phyloP scores from a whole-genome alignment of 2,329 filamentous ascomycete genomes.

The Colletotrichum sojae region DNA sequence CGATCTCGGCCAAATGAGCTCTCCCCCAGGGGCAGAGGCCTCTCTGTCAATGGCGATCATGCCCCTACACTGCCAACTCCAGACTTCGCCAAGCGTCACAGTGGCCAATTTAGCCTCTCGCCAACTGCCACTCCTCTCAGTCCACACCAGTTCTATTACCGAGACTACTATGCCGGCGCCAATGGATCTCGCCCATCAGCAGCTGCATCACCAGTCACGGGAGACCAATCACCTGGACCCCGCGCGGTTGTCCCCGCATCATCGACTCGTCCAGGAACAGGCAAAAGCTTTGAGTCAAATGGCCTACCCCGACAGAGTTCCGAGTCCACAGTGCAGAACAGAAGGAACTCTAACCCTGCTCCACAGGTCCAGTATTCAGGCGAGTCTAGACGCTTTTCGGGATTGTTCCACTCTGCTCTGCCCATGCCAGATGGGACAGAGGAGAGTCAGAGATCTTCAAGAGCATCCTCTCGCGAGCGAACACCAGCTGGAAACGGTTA shows the following conservation, averaged over 20 bases:
- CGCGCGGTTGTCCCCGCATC: slow-evolving; percentile 49
- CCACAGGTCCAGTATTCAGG: slow-evolving; percentile 64
- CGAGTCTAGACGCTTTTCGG: slow-evolving; percentile 74
- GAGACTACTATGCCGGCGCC: slow-evolving; percentile 64
- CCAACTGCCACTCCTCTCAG: slow-evolving; percentile 65
- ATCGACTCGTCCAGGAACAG: slow-evolving; percentile 69
- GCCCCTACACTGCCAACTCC: slow-evolving; percentile 75
- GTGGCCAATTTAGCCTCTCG: slow-evolving; percentile 76
- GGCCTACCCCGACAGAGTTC: slow-evolving; percentile 65
- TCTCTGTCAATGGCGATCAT: slow-evolving; percentile 74
- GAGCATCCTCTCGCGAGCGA: slow-evolving; percentile 73
- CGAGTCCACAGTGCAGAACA: slow-evolving; percentile 62
- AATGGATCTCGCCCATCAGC: slow-evolving; percentile 50
- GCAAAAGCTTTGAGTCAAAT: slow-evolving; percentile 71
- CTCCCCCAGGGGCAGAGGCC: slow-evolving; percentile 68
- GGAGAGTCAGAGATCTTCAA: slow-evolving; percentile 67
- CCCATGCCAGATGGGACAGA: slow-evolving; percentile 80
- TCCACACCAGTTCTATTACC: slow-evolving; percentile 70
- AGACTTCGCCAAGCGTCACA: slow-evolving; percentile 76
- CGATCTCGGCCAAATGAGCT: slow-evolving; percentile 65
- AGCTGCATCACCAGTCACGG: slow-evolving; percentile 65
- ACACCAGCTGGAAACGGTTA: slow-evolving; percentile 69
- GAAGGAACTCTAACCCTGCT: slow-evolving; percentile 69
- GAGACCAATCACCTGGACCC: slow-evolving; percentile 66
- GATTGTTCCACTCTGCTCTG: slow-evolving; percentile 89